Percentiles rank a stretch among this genome's conserved stretches.
phyloP scores from a whole-genome alignment of 2,329 filamentous ascomycete species.

The Incumbomyces lentus region DNA sequence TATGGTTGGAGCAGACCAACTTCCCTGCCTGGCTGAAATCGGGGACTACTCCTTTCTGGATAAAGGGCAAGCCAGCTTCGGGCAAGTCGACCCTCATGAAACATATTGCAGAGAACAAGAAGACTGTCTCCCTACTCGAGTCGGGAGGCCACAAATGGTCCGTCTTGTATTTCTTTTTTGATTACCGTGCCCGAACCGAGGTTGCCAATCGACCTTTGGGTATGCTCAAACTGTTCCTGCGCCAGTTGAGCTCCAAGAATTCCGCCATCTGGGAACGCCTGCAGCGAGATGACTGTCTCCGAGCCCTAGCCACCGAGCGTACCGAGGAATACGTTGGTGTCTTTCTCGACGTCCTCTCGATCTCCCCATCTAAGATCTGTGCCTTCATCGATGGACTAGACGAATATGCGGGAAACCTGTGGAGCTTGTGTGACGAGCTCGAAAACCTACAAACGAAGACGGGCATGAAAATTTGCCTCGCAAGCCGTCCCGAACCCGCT shows the following conservation, averaged over 20 bases:
- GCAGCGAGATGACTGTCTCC: slow-evolving; percentile 7
- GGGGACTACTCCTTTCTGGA: slow-evolving; percentile 21
- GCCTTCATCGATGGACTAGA: slow-evolving; percentile 11
- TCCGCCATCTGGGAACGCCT: slow-evolving; percentile 23
- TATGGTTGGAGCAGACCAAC: slow-evolving; percentile 35
- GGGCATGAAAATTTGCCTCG: slow-evolving; percentile 7
- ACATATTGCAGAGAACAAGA: not conserved
- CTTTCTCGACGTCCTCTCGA: not conserved
- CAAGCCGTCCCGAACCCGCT: slow-evolving; percentile 9
- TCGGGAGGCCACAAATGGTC: slow-evolving; percentile 22
- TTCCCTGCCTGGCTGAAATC: slow-evolving; percentile 20
- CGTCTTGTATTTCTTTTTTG: slow-evolving; percentile 23
- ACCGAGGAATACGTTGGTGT: not conserved
- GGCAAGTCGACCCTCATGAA: slow-evolving; percentile 20
- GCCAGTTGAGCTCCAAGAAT: not conserved
- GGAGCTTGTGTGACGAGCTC: not conserved
- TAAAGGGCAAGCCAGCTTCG: slow-evolving; percentile 22
- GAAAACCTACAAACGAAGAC: slow-evolving; percentile 2
- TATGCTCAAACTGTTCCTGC: slow-evolving; percentile 17
- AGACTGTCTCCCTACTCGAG: not conserved
- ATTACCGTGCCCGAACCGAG: slow-evolving; percentile 20
- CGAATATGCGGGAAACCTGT: slow-evolving; percentile 6
- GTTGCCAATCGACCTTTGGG: slow-evolving; percentile 19
- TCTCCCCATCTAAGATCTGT: not conserved
- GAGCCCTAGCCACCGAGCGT: not conserved